A percentile compares a stretch with the other conserved stretches of the same genome.
These are phyloP conservation scores for Euclidium syriacum DNA, from an alignment of 345 rosid genomes.

Conservation along the genomic window DNA sequence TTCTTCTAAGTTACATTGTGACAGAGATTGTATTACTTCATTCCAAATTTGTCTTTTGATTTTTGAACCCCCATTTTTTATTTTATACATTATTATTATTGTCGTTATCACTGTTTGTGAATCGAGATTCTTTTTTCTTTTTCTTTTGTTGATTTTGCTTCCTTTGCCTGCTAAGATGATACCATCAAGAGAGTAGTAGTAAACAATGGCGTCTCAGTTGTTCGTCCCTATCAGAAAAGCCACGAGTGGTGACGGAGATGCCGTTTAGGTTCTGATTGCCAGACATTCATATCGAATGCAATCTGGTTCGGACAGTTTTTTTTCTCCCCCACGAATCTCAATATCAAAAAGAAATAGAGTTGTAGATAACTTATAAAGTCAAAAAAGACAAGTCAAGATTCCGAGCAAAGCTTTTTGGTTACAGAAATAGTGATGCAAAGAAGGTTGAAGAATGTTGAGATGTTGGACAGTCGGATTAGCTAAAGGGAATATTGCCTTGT, in stretches of 20 bases:
- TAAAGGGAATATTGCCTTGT: conserved; percentile 35
- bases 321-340: conserved; percentile 4
- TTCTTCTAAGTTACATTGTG: conserved; percentile 9
- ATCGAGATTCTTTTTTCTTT: conserved; percentile 2
- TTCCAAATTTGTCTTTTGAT: conserved; percentile 15
- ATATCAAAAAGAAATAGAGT: background rate
- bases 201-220: conserved; percentile 25
- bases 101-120: conserved; percentile 13
- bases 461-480: conserved; percentile 78
- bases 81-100: conserved; percentile 23
- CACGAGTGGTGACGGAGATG: conserved; percentile 33
- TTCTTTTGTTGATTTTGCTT: conserved; percentile 8
- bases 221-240: conserved; percentile 15
- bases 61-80: conserved; percentile 19
- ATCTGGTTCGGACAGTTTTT: conserved; percentile 5
- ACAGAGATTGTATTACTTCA: conserved; percentile 24
- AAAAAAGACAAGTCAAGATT: background rate
- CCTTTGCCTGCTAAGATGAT: conserved; percentile 13
- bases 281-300: conserved; percentile 20
- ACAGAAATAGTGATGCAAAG: conserved; percentile 51
- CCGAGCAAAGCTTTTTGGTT: background rate
- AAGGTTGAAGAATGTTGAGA: conserved; percentile 45
- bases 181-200: background rate
- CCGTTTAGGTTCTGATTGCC: conserved; percentile 37
- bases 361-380: background rate